Conservation (phyloP, 768 basidiomycete species). For the Heimioporus sp. region DNA sequence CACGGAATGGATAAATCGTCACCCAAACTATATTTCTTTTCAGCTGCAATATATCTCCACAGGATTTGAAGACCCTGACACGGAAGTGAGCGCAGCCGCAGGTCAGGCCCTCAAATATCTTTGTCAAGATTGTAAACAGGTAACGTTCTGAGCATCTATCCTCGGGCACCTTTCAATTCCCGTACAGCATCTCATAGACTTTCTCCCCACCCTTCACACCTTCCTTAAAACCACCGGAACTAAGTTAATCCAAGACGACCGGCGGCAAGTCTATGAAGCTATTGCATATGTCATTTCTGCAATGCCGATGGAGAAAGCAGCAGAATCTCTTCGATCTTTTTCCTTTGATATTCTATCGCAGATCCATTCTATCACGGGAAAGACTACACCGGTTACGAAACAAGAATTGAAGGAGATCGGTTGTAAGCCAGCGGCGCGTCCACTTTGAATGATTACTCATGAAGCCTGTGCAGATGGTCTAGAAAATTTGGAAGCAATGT, state of each 20-base stretch:
- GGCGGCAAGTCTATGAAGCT: constrained; percentile 90
- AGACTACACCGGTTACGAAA: constrained; percentile 56
- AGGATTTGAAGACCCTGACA: constrained; percentile 81
- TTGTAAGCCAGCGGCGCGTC: constrained; percentile 46
- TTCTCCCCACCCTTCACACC: constrained; percentile 86
- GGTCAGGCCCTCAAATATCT: constrained; percentile 95
- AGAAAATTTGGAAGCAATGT: constrained; percentile 92
- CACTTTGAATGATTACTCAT: constrained; percentile 5
- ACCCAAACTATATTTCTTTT: constrained; percentile 81
- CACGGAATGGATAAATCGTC: constrained; percentile 92
- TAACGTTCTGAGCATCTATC: constrained; percentile 28
- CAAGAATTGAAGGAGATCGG: constrained; percentile 67
- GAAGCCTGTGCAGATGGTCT: constrained; percentile 58
- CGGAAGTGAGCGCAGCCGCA: constrained; percentile 88
- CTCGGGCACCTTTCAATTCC: constrained; percentile 3
- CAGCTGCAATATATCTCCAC: constrained; percentile 90
- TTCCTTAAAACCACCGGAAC: constrained; percentile 80
- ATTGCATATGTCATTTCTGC: constrained; percentile 93
- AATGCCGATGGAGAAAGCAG: constrained; percentile 88
- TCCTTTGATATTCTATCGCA: constrained; percentile 78
- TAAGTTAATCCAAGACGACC: constrained; percentile 83
- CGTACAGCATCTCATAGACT: constrained; percentile 81
- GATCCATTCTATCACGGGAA: constrained; percentile 62
- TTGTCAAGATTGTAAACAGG: constrained; percentile 94
- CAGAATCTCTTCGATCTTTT: constrained; percentile 84